These are phyloP conservation scores for Aspergillus aculeatinus DNA, from an alignment of 2,329 filamentous ascomycete genomes.

Conservation along the genomic window DNA sequence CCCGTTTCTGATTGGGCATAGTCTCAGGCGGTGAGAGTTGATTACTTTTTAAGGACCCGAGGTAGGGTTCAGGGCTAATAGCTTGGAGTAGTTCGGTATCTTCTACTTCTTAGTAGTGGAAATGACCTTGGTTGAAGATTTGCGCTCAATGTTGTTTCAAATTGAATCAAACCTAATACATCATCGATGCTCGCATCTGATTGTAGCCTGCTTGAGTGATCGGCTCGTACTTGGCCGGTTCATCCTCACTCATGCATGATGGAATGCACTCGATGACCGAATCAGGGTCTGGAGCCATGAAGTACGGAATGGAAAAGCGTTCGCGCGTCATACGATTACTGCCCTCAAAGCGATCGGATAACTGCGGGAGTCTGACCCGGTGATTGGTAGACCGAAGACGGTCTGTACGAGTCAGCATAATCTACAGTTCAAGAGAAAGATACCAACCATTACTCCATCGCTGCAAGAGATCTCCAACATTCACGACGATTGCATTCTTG, in stretches of 20 bases:
- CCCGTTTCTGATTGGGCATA: conserved; percentile 8
- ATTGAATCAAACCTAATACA: conserved; percentile 12
- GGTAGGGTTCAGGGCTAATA: conserved; percentile 23
- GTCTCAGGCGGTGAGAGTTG: conserved; percentile 8
- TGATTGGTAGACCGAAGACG: conserved; percentile 55
- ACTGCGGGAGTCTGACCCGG: conserved; percentile 50
- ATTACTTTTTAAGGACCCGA: conserved; percentile 8
- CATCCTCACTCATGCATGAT: conserved; percentile 44
- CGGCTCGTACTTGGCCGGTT: conserved; percentile 53
- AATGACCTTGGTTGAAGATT: background rate
- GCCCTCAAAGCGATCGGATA: conserved; percentile 39
- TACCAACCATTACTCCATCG: conserved; percentile 50
- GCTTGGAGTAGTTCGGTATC: background rate
- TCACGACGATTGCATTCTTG: conserved; percentile 48
- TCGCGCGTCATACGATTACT: conserved; percentile 47
- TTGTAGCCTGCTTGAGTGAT: conserved; percentile 44
- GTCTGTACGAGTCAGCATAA: conserved; percentile 32
- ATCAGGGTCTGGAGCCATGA: conserved; percentile 53
- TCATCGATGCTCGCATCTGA: conserved; percentile 32
- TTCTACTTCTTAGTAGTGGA: background rate
- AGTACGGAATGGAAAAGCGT: conserved; percentile 62
- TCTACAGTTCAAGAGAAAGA: background rate
- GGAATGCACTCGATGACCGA: conserved; percentile 55
- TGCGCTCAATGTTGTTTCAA: background rate
- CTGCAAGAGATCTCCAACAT: conserved; percentile 52